Percentiles rank a stretch among this genome's conserved stretches.
Conservation (phyloP, 129 eudicot species). For the Saussurea involucrata region DNA sequence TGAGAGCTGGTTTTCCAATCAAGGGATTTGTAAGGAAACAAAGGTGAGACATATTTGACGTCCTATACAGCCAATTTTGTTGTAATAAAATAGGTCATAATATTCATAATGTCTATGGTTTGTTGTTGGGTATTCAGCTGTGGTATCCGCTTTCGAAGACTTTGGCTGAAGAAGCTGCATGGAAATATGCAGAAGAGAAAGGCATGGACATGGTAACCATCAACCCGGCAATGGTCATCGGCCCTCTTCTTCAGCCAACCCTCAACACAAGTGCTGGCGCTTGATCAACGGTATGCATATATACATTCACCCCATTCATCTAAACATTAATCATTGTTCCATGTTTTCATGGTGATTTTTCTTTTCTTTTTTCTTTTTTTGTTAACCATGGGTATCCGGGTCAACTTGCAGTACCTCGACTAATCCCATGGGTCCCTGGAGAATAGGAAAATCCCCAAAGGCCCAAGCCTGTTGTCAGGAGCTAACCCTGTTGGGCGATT, state of each 20-base stretch:
- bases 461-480: no score
- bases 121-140: conserved; percentile 27
- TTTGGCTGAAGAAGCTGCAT: conserved; percentile 83
- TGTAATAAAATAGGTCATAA: background rate
- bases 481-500: background rate
- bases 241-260: conserved; percentile 68
- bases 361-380: background rate
- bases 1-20: conserved; percentile 67
- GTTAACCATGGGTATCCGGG: background rate
- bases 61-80: no score
- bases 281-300: conserved; percentile 46
- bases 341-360: background rate
- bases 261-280: conserved; percentile 59
- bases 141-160: conserved; percentile 79
- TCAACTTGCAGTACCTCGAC: background rate
- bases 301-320: background rate
- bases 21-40: conserved; percentile 44
- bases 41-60: conserved; percentile 31
- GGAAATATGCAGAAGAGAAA: conserved; percentile 63
- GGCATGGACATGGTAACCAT: conserved; percentile 63
- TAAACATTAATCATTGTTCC: background rate
- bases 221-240: conserved; percentile 65
- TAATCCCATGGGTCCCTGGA: background rate
- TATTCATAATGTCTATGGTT: background rate
- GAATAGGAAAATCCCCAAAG: no score